Conservation (phyloP, 2,329 filamentous ascomycete genomes). For the Pestalotiopsis sp. region DNA sequence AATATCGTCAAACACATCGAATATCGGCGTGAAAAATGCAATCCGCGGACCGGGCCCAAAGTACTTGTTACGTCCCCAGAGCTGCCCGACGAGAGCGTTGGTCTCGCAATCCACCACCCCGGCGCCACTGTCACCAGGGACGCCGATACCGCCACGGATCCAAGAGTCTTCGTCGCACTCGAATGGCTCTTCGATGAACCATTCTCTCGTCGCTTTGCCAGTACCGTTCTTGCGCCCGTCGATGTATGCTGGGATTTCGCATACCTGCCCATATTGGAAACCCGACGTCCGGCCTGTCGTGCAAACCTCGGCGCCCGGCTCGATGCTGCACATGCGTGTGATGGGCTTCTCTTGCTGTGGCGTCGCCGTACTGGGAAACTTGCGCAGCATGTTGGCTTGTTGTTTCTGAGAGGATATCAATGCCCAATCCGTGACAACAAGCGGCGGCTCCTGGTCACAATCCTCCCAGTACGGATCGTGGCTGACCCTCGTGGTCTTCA, state of each 20-base stretch:
- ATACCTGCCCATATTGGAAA: constrained; percentile 43
- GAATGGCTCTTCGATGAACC: constrained; percentile 46
- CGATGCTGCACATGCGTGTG: constrained; percentile 30
- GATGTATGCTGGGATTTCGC: constrained; percentile 47
- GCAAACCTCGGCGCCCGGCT: constrained; percentile 38
- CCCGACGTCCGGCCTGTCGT: constrained; percentile 48
- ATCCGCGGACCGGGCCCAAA: constrained; percentile 42
- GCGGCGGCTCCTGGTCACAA: constrained; percentile 39
- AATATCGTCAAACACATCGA: constrained; percentile 48
- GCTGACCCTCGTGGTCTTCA: constrained; percentile 45
- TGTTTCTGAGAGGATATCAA: constrained; percentile 38
- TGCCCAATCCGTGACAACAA: constrained; percentile 48
- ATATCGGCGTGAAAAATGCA: constrained; percentile 47
- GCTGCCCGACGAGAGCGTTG: constrained; percentile 42
- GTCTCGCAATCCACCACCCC: constrained; percentile 44
- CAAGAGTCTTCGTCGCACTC: constrained; percentile 43
- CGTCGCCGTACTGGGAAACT: constrained; percentile 39
- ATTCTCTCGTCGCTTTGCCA: constrained; percentile 45
- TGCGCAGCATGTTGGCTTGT: constrained; percentile 44
- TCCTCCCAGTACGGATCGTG: constrained; percentile 50
- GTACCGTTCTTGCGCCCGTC: constrained; percentile 41
- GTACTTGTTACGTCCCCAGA: constrained; percentile 48
- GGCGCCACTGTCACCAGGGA: constrained; percentile 47
- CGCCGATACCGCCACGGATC: constrained; percentile 49
- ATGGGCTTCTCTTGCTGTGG: constrained; percentile 36